Evolutionary conservation across 495 filamentous ascomycete genomes (phyloP), one percentile per base, ranked within the genome.

Genomic region (Aspergillus bridgeri): DNA sequence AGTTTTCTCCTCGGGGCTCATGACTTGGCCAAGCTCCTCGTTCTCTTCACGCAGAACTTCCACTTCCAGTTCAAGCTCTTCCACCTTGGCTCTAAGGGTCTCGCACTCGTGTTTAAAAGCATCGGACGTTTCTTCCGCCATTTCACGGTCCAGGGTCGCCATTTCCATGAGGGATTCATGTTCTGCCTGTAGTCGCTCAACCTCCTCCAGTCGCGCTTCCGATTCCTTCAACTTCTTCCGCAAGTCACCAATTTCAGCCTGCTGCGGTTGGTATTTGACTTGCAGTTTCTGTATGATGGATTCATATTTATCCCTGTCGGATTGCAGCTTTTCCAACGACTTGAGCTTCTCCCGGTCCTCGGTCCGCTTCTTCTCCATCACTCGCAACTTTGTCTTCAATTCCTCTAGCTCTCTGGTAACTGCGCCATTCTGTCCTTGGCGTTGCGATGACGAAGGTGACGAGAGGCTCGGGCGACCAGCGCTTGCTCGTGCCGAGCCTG

Each of bases 111-210:
- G 80, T 67, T 89, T 92, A 29, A 87, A 77, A 18, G 83, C 81
- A 60, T 98, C 94, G 6, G 89, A 87, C 38, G 84, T 89, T 66
- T 98, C 93, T 70, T 97, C 93, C 2, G 94, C 95, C 91, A 98
- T 96, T 70, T 98, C 93, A 17, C 91, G 81, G 66, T 98, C 94
- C 19, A 98, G 75, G 0, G 88, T 86, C 18, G 90, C 90, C 75
- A 96, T 87, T 75, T 98, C 95, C 72, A 96, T 74, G 17, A 87
- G 78, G 6, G 85, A 81, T 18, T 97, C 94, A 71, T 94, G 84
- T 52, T 96, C 91, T 0, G 86, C 88, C 65, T 92, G 87, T 20
- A 88, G 75, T 15, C 79, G 74, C 59, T 93, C 90, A 9, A 94
- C 68, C 50, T 86, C 77, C 56, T 88, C 86, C 9, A 89, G 71